phyloP scores from a whole-genome alignment of 2,329 filamentous ascomycete genomes.

The Trichoderma atroviride region DNA sequence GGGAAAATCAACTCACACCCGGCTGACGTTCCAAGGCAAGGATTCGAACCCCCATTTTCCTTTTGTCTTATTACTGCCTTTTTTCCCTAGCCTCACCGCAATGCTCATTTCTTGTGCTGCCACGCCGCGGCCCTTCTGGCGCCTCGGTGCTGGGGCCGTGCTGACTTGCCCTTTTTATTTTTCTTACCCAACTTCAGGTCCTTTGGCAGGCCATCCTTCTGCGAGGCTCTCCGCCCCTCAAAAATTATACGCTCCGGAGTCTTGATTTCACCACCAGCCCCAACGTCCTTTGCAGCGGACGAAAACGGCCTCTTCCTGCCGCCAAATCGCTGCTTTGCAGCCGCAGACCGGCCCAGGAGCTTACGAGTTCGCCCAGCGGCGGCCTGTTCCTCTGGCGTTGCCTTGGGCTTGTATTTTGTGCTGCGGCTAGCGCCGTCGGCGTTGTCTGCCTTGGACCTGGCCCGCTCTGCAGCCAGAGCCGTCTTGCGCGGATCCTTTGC shows the following conservation, averaged over 20 bases:
- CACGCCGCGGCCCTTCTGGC: constrained; percentile 48
- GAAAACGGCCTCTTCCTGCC: constrained; percentile 34
- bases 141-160: constrained; percentile 44
- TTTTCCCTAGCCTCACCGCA: constrained; percentile 35
- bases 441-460: constrained; percentile 39
- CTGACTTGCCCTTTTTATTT: constrained; percentile 46
- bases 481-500: constrained; percentile 75
- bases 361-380: constrained; percentile 73
- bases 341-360: constrained; percentile 71
- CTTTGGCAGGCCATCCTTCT: constrained; percentile 65
- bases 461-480: constrained; percentile 47
- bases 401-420: constrained; percentile 68
- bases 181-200: constrained; percentile 63
- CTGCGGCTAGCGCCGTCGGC: constrained; percentile 45
- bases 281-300: constrained; percentile 30
- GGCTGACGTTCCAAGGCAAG: neutral
- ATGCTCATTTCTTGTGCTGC: constrained; percentile 43
- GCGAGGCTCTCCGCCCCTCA: constrained; percentile 75
- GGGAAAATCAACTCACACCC: constrained; percentile 1
- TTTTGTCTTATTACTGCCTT: constrained; percentile 31
- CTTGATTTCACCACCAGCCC: constrained; percentile 45
- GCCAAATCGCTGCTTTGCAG: constrained; percentile 48
- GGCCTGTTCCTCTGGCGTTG: constrained; percentile 69
- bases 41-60: constrained; percentile 5
- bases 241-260: constrained; percentile 75